Evolutionary conservation across 805 yeast genomes (phyloP).

Genomic region (Pichia nakasei): DNA sequence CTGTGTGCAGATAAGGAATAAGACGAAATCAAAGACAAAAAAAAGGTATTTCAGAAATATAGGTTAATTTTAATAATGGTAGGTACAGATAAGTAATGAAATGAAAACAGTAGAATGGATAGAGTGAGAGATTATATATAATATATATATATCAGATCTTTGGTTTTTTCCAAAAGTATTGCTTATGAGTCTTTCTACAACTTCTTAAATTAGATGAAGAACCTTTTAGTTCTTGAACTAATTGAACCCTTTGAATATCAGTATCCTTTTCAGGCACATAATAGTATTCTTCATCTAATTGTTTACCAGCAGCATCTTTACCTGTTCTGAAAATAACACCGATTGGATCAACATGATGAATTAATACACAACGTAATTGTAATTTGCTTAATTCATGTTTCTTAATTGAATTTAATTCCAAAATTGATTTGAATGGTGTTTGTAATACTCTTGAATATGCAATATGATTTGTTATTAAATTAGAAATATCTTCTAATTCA

Average conservation of each 20-base stretch:
- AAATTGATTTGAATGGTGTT: conserved; percentile 68
- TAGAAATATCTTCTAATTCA: conserved; percentile 45
- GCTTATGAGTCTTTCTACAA: conserved; percentile 92
- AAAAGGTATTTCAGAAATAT: too few relatives aligned
- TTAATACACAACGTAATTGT: conserved; percentile 37
- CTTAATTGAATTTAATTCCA: conserved; percentile 46
- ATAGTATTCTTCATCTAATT: conserved; percentile 88
- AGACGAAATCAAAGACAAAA: too few relatives aligned
- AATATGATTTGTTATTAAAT: conserved; percentile 69
- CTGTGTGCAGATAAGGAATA: too few relatives aligned
- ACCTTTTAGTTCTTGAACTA: conserved; percentile 75
- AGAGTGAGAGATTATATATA: not conserved
- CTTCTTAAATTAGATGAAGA: conserved; percentile 65
- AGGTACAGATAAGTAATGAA: too few relatives aligned
- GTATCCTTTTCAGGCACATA: conserved; percentile 77
- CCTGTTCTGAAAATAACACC: conserved; percentile 89
- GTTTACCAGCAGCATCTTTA: conserved; percentile 95
- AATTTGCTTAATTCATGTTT: conserved; percentile 38
- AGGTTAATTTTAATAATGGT: too few relatives aligned
- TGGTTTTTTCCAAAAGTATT: conserved; percentile 66
- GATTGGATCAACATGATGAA: conserved; percentile 45
- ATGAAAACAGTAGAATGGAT: too few relatives aligned
- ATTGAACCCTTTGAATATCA: conserved; percentile 56
- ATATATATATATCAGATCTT: conserved; percentile 14
- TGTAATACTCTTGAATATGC: conserved; percentile 86